Conservation (phyloP, 179 eudicot species). For the Drosera spatulata region DNA sequence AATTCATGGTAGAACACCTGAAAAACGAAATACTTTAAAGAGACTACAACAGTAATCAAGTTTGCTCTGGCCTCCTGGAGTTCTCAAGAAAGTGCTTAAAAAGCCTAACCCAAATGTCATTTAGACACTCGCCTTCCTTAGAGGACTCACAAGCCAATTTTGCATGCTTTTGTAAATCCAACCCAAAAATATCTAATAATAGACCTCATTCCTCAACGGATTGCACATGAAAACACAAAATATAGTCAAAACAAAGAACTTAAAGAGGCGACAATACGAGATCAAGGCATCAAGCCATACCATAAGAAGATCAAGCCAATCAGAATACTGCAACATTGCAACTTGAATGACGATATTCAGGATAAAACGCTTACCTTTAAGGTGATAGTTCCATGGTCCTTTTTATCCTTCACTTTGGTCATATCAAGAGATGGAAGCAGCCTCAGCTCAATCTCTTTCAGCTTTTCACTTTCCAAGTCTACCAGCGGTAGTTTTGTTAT, state of each 20-base stretch:
- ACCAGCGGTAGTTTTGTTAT: slow-evolving; percentile 47
- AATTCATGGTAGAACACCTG: slow-evolving; percentile 58
- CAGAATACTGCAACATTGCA: not conserved
- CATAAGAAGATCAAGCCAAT: not conserved
- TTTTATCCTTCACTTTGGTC: slow-evolving; percentile 76
- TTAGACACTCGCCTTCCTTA: no score
- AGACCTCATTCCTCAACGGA: no score
- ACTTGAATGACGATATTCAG: not conserved
- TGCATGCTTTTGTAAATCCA: no score
- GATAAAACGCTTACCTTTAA: slow-evolving; percentile 29
- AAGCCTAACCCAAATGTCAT: no score
- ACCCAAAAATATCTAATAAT: no score
- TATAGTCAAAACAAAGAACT: not conserved
- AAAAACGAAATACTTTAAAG: not conserved
- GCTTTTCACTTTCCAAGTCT: slow-evolving; percentile 50
- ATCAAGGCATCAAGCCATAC: not conserved
- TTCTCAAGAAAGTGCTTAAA: not conserved
- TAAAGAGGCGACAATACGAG: not conserved
- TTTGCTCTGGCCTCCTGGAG: not conserved
- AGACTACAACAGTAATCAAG: not conserved
- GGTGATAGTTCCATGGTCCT: slow-evolving; percentile 83
- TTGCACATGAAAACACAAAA: not conserved
- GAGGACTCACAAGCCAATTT: no score
- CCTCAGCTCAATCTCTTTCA: slow-evolving; percentile 53
- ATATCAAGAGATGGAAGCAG: slow-evolving; percentile 67